Evolutionary conservation across 352 stramenopile genomes (phyloP).

Genomic region (Pythium dissotocum): DNA sequence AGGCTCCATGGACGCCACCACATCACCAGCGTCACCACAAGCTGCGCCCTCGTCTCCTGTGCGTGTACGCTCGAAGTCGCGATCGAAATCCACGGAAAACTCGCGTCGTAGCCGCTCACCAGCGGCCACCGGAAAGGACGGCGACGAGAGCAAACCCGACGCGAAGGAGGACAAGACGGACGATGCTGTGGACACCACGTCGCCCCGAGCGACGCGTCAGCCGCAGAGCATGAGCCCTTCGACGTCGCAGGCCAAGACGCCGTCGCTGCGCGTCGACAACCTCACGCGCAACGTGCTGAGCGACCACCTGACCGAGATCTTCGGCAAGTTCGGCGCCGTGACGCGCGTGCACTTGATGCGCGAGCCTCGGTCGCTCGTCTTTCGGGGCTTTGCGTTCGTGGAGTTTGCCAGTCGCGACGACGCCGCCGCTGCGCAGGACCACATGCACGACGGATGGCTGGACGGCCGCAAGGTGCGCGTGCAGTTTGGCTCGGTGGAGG

Average conservation of each 20-base stretch:
- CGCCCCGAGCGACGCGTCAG: background rate
- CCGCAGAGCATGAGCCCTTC: slow-evolving; percentile 17
- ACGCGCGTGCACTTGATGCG: slow-evolving; percentile 49
- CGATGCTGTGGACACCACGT: background rate
- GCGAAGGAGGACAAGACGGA: background rate
- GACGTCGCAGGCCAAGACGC: slow-evolving; percentile 11
- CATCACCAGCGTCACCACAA: background rate
- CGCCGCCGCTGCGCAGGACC: slow-evolving; percentile 54
- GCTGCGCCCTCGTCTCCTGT: background rate
- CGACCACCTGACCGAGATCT: slow-evolving; percentile 85
- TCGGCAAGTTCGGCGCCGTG: slow-evolving; percentile 83
- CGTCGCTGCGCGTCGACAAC: slow-evolving; percentile 71
- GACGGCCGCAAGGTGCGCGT: slow-evolving; percentile 81
- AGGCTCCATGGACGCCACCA: background rate
- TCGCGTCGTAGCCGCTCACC: background rate
- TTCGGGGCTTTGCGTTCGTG: slow-evolving; percentile 50
- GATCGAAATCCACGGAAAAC: slow-evolving; percentile 13
- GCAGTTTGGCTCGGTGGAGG: slow-evolving; percentile 21
- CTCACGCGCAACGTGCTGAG: slow-evolving; percentile 84
- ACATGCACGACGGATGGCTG: slow-evolving; percentile 87
- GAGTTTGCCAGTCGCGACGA: slow-evolving; percentile 53
- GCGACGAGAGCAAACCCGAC: background rate
- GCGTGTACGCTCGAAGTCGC: slow-evolving; percentile 11
- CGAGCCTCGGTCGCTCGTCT: slow-evolving; percentile 32
- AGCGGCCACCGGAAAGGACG: background rate